Evolutionary conservation across 2,329 filamentous ascomycete species (phyloP), one percentile per base, ranked within the genome.

Genomic region (Fusarium zealandicum): DNA sequence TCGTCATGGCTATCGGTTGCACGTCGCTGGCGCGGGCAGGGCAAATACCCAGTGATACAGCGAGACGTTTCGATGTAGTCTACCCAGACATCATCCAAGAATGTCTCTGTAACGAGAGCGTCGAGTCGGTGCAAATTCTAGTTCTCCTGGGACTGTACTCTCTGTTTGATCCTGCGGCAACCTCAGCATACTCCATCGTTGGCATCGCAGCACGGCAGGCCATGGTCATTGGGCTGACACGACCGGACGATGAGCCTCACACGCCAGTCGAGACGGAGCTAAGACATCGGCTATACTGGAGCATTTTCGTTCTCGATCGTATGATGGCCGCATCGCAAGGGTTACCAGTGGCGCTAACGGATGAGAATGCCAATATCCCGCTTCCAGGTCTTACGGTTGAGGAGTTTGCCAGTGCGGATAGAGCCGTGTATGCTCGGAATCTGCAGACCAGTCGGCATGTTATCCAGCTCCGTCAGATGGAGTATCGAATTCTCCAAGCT

Each of bases 1-100:
- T 79, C 5, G 70, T 79, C 57, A 78, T 79, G 74, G 76, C 77
- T 18, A 78, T 80, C 31, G 77, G 77, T 0, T 76, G 73, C 44
- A 78, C 76, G 0, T 79, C 76, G 0, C 61, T 79, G 14, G 72
- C 77, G 53, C 68, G 77, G 1, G 76, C 75, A 2, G 76, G 76
- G 1, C 73, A 78, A 49, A 68, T 77, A 1, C 70, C 75, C 2
- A 61, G 66, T 13, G 71, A 72, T 13, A 65, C 57, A 57, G 65
- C 64, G 1, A 64, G 64, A 7, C 69, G 63, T 27, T 76, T 77
- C 38, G 67, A 74, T 22, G 69, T 76, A 17, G 70, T 70, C 6
- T 78, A 76, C 45, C 64, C 70, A 11, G 72, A 74, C 25, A 75
- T 79, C 46, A 71, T 79, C 14, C 72, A 75, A 33, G 71, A 76